Evolutionary conservation across 2,329 filamentous ascomycete species (phyloP).

Genomic region (Mariannaea elegans): DNA sequence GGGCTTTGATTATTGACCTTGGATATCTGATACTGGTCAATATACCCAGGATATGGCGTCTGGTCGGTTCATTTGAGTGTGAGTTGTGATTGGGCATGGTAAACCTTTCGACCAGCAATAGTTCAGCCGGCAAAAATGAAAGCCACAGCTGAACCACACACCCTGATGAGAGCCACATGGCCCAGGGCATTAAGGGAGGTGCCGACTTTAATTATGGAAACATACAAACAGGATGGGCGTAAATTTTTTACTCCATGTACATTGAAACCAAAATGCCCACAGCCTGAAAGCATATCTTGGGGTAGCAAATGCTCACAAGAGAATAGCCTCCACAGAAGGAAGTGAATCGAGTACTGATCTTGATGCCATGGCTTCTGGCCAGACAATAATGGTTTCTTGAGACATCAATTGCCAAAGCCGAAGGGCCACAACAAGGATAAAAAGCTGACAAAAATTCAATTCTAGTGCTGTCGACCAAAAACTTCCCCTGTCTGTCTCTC

Average conservation of each 20-base stretch:
- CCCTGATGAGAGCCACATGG: constrained; percentile 54
- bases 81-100: constrained; percentile 50
- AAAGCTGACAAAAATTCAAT: constrained; percentile 55
- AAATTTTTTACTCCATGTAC: constrained; percentile 54
- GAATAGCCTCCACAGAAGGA: constrained; percentile 55
- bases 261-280: constrained; percentile 52
- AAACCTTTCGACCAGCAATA: too few relatives aligned
- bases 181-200: constrained; percentile 50
- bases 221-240: constrained; percentile 52
- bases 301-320: constrained; percentile 57
- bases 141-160: constrained; percentile 54
- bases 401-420: constrained; percentile 48
- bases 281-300: constrained; percentile 57
- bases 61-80: constrained; percentile 56
- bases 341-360: constrained; percentile 49
- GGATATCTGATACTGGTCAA: constrained; percentile 56
- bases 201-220: constrained; percentile 52
- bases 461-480: constrained; percentile 52
- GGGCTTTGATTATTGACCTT: constrained; percentile 60
- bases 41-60: constrained; percentile 61
- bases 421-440: constrained; percentile 46
- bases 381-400: too few relatives aligned
- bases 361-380: too few relatives aligned
- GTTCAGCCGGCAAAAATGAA: constrained; percentile 54
- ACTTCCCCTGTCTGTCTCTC: constrained; percentile 55